Evolutionary conservation across 2,329 filamentous ascomycete genomes (phyloP).

Genomic region (Penicillium sp.): DNA sequence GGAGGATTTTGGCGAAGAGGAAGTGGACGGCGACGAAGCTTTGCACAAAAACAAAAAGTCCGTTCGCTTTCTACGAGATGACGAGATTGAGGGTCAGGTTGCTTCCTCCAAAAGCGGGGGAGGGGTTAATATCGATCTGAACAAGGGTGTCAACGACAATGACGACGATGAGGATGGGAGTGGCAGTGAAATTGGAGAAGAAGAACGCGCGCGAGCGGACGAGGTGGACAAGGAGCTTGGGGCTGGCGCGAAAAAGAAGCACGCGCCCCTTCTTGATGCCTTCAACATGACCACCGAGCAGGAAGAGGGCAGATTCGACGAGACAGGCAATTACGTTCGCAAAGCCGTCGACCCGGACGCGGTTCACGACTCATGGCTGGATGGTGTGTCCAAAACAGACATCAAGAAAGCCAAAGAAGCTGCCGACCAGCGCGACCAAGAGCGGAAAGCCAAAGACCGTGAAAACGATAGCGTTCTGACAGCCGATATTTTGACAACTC

Average conservation of each 20-base stretch:
- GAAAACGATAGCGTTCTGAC: constrained; percentile 74
- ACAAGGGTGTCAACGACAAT: constrained; percentile 53
- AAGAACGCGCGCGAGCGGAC: constrained; percentile 69
- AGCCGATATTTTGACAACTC: constrained; percentile 68
- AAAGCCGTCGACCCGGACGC: constrained; percentile 88
- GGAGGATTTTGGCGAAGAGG: constrained; percentile 59
- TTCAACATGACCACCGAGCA: constrained; percentile 92
- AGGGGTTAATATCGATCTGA: constrained; percentile 59
- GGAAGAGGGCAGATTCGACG: constrained; percentile 90
- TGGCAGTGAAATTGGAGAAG: constrained; percentile 64
- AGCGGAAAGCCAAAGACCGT: constrained; percentile 69
- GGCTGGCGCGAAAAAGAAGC: constrained; percentile 84
- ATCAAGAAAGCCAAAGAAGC: constrained; percentile 86
- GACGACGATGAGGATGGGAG: constrained; percentile 65
- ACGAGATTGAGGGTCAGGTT: constrained; percentile 80
- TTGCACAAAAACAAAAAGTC: constrained; percentile 63
- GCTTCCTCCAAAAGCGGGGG: constrained; percentile 71
- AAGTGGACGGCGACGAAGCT: constrained; percentile 52
- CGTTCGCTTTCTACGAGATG: constrained; percentile 60
- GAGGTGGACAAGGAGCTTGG: constrained; percentile 87
- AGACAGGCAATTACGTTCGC: constrained; percentile 85
- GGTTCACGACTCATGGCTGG: constrained; percentile 87
- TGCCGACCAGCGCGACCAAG: constrained; percentile 79
- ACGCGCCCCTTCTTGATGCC: constrained; percentile 90
- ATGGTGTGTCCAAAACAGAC: constrained; percentile 90